Percentiles rank a stretch among this genome's conserved stretches.
Evolutionary conservation across 495 filamentous ascomycete species (phyloP).

Genomic region (Xylaria acuta): DNA sequence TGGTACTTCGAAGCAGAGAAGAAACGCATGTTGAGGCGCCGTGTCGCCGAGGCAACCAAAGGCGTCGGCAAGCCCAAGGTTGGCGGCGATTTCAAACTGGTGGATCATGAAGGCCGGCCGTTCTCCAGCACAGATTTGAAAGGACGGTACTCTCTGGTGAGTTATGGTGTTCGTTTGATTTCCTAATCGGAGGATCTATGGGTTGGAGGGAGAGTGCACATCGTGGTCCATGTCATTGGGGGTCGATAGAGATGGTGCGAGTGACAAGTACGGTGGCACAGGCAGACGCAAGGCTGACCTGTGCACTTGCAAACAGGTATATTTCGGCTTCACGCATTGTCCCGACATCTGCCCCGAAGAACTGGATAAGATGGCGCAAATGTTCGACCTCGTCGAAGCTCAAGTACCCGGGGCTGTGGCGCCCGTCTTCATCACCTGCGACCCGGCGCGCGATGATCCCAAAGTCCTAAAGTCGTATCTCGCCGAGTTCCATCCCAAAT

Average conservation of each 20-base stretch:
- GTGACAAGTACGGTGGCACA: background rate
- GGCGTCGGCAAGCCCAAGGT: slow-evolving; percentile 92
- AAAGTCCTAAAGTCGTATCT: slow-evolving; percentile 84
- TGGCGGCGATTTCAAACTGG: slow-evolving; percentile 81
- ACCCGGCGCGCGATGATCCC: slow-evolving; percentile 89
- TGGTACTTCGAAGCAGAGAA: slow-evolving; percentile 93
- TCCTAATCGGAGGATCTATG: background rate
- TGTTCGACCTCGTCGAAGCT: slow-evolving; percentile 81
- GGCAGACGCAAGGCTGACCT: slow-evolving; percentile 7
- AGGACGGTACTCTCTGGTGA: slow-evolving; percentile 80
- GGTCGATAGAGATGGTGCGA: background rate
- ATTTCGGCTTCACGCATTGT: slow-evolving; percentile 98
- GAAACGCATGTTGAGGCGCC: slow-evolving; percentile 80
- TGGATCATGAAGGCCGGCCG: slow-evolving; percentile 78
- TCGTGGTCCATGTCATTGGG: background rate
- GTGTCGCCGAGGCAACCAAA: slow-evolving; percentile 88
- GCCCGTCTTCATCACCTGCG: slow-evolving; percentile 94
- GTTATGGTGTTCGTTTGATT: slow-evolving; percentile 25
- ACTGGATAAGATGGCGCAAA: slow-evolving; percentile 95
- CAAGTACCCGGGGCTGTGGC: slow-evolving; percentile 45
- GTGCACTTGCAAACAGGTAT: slow-evolving; percentile 60
- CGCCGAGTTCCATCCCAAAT: slow-evolving; percentile 85
- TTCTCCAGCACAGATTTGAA: slow-evolving; percentile 81
- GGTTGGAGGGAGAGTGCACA: background rate
- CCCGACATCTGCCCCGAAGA: slow-evolving; percentile 99